phyloP scores from a whole-genome alignment of 1,284 basidiomycete genomes.

The Prillingera fragicola region DNA sequence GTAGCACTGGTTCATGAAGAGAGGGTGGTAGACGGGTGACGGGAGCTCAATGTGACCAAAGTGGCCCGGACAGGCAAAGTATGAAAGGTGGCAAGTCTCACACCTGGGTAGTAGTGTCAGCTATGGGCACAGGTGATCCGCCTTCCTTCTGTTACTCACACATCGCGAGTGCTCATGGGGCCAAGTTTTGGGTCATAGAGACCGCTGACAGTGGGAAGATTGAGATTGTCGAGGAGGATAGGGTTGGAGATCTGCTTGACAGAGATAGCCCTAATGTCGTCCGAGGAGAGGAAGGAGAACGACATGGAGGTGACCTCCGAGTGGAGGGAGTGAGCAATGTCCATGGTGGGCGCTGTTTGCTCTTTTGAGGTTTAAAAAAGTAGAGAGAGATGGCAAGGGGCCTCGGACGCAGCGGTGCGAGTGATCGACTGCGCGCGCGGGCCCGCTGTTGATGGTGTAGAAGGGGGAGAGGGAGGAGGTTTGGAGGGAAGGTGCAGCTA shows the following conservation, averaged over 20 bases:
- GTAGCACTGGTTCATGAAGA: constrained; percentile 92
- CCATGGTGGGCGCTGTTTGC: constrained; percentile 57
- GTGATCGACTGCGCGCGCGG: constrained; percentile 9
- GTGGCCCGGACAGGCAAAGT: constrained; percentile 94
- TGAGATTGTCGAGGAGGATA: constrained; percentile 85
- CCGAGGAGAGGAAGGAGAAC: constrained; percentile 89
- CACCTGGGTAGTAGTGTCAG: constrained; percentile 57
- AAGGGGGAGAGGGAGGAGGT: background rate
- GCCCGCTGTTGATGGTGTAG: constrained; percentile 6
- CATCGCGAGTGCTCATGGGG: constrained; percentile 76
- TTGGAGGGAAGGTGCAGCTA: constrained; percentile 2
- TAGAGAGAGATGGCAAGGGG: background rate
- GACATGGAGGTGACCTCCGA: constrained; percentile 79
- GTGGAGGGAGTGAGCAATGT: constrained; percentile 83
- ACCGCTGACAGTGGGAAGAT: constrained; percentile 84
- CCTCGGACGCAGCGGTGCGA: constrained; percentile 16
- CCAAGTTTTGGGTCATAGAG: constrained; percentile 95
- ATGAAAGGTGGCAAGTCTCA: constrained; percentile 83
- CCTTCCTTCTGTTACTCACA: constrained; percentile 57
- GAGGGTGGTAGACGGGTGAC: constrained; percentile 89
- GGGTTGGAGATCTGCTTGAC: constrained; percentile 97
- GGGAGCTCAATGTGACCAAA: constrained; percentile 99
- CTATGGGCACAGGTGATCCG: background rate
- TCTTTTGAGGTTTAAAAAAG: constrained; percentile 2
- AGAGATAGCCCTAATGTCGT: constrained; percentile 86